These are phyloP conservation scores for Neolentinus lepideus DNA, from an alignment of 1,284 basidiomycete genomes.

Conservation along the genomic window DNA sequence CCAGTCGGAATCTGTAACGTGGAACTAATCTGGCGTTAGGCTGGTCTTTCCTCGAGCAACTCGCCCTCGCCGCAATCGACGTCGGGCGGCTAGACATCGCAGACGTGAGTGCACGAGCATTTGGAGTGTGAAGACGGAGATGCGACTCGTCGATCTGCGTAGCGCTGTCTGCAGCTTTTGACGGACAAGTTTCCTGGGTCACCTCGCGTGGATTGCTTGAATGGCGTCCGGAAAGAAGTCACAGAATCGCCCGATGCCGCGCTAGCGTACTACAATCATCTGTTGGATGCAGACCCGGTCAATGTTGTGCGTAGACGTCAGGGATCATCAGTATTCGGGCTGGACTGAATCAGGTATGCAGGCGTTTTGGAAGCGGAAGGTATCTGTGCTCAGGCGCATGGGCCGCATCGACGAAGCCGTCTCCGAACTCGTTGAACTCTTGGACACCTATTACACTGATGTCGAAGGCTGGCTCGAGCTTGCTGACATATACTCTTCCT, in stretches of 20 bases:
- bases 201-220: conserved; percentile 77
- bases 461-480: conserved; percentile 91
- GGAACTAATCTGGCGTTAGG: conserved; percentile 30
- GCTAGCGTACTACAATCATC: conserved; percentile 61
- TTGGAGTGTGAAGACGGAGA: neutral
- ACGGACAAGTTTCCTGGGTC: conserved; percentile 73
- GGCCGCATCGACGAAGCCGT: conserved; percentile 64
- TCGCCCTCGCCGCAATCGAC: conserved; percentile 84
- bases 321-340: neutral
- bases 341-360: conserved; percentile 20
- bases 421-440: conserved; percentile 68
- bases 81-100: conserved; percentile 75
- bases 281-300: conserved; percentile 65
- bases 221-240: conserved; percentile 83
- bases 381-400: conserved; percentile 61
- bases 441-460: conserved; percentile 93
- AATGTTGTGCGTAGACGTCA: conserved; percentile 56
- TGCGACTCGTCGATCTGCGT: neutral
- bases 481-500: conserved; percentile 80
- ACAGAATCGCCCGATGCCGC: conserved; percentile 55
- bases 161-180: conserved; percentile 68
- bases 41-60: conserved; percentile 87
- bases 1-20: neutral
- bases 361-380: conserved; percentile 81
- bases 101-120: conserved; percentile 49